phyloP scores from a whole-genome alignment of 2,329 filamentous ascomycete species.

The Ascochyta clinopodiicola region DNA sequence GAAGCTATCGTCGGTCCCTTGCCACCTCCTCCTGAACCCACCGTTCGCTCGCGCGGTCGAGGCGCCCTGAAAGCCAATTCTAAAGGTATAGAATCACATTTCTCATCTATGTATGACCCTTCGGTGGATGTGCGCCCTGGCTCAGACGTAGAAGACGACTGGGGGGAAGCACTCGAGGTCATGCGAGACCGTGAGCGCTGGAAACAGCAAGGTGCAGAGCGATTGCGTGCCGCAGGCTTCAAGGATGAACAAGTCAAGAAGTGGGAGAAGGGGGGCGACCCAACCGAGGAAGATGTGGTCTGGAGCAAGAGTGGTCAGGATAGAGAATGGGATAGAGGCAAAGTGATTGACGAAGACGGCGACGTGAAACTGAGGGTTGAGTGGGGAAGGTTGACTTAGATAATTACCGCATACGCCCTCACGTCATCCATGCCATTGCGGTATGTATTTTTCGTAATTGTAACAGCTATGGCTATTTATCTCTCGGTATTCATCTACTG shows the following conservation, averaged over 20 bases:
- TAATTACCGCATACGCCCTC: too few species aligned
- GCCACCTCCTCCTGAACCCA: slow-evolving; percentile 58
- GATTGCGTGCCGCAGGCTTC: slow-evolving; percentile 80
- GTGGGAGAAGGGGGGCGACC: slow-evolving; percentile 69
- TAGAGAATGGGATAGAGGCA: slow-evolving; percentile 72
- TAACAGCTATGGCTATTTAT: too few species aligned
- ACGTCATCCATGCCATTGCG: too few species aligned
- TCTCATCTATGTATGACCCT: slow-evolving; percentile 70
- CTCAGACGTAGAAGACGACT: slow-evolving; percentile 66
- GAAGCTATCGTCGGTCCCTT: slow-evolving; percentile 78
- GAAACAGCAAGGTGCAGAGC: slow-evolving; percentile 75
- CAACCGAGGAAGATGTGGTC: slow-evolving; percentile 70
- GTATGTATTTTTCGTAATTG: too few species aligned
- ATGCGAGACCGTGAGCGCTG: slow-evolving; percentile 80
- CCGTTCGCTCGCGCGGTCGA: slow-evolving; percentile 50
- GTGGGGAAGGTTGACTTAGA: slow-evolving; percentile 51
- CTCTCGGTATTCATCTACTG: too few species aligned
- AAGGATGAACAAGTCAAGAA: slow-evolving; percentile 74
- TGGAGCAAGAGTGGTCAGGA: slow-evolving; percentile 76
- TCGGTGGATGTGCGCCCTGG: slow-evolving; percentile 60
- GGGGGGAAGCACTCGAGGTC: slow-evolving; percentile 81
- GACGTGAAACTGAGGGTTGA: slow-evolving; percentile 58
- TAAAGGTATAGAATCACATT: slow-evolving; percentile 78
- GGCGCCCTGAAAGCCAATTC: slow-evolving; percentile 38
- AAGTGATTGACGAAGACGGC: slow-evolving; percentile 64